A percentile compares a stretch with the other conserved stretches of the same genome.
Conservation (phyloP, 2,329 filamentous ascomycete genomes). For the Eutypa lata region DNA sequence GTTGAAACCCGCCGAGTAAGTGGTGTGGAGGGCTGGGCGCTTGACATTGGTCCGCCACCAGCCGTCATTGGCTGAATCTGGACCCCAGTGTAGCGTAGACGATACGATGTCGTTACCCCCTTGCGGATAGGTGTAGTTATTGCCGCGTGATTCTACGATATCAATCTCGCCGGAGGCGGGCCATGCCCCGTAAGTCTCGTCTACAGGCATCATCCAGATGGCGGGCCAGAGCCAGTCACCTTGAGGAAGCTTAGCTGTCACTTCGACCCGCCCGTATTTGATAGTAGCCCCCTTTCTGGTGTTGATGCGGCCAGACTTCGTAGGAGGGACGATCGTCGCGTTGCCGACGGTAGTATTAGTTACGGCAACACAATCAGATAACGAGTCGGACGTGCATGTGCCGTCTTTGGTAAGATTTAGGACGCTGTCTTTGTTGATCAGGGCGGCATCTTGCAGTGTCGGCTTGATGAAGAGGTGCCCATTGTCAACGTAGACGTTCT, state of each 20-base stretch:
- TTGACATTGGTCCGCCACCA: conserved; percentile 86
- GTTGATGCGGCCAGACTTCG: conserved; percentile 74
- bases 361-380: conserved; percentile 60
- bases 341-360: conserved; percentile 73
- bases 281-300: conserved; percentile 68
- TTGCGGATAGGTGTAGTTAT: conserved; percentile 72
- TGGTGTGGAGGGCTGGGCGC: conserved; percentile 69
- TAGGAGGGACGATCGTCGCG: conserved; percentile 72
- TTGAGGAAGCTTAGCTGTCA: conserved; percentile 69
- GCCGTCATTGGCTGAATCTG: conserved; percentile 66
- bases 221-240: conserved; percentile 90
- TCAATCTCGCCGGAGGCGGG: conserved; percentile 81
- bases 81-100: conserved; percentile 81
- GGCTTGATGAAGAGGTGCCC: conserved; percentile 72
- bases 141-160: conserved; percentile 76
- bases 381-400: conserved; percentile 62
- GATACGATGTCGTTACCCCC: conserved; percentile 80
- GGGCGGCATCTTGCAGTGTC: conserved; percentile 66
- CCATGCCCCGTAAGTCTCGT: conserved; percentile 72
- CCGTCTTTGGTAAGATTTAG: conserved; percentile 66
- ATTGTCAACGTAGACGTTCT: conserved; percentile 72
- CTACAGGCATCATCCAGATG: conserved; percentile 84
- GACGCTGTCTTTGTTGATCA: conserved; percentile 63
- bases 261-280: conserved; percentile 79
- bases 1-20: conserved; percentile 67